Conservation (phyloP, 2,329 filamentous ascomycete species). For the Waltergamsia citrina region DNA sequence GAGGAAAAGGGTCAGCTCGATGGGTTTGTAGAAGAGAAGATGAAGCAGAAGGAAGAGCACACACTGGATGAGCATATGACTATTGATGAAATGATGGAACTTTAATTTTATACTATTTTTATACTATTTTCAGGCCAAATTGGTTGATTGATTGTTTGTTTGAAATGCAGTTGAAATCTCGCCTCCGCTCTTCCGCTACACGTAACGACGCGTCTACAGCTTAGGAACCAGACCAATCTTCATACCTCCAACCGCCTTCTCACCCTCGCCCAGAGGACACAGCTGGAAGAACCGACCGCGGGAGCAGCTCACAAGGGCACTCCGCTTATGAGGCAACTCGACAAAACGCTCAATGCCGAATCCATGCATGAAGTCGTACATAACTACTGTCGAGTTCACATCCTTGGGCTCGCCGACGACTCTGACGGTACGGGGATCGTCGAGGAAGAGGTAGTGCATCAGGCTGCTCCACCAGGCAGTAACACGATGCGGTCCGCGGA, state of each 20-base stretch:
- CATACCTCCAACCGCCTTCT: slow-evolving; percentile 46
- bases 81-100: too few relatives aligned
- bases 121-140: too few relatives aligned
- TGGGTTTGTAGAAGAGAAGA: too few relatives aligned
- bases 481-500: slow-evolving; percentile 50
- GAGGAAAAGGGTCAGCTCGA: too few relatives aligned
- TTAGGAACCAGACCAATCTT: slow-evolving; percentile 43
- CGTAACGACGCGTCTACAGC: slow-evolving; percentile 22
- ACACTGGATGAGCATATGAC: too few relatives aligned
- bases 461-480: slow-evolving; percentile 52
- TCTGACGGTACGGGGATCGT: slow-evolving; percentile 46
- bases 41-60: too few relatives aligned
- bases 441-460: slow-evolving; percentile 54
- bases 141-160: too few relatives aligned
- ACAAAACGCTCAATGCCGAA: slow-evolving; percentile 65
- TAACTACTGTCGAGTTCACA: slow-evolving; percentile 59
- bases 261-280: slow-evolving; percentile 46
- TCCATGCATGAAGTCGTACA: slow-evolving; percentile 67
- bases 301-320: slow-evolving; percentile 55
- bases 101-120: too few relatives aligned
- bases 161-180: too few relatives aligned
- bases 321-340: slow-evolving; percentile 63
- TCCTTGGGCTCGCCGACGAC: slow-evolving; percentile 64
- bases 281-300: slow-evolving; percentile 63
- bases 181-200: too few relatives aligned